These are phyloP conservation scores for Cudoniella acicularis DNA, from an alignment of 495 filamentous ascomycete genomes.

Conservation along the genomic window DNA sequence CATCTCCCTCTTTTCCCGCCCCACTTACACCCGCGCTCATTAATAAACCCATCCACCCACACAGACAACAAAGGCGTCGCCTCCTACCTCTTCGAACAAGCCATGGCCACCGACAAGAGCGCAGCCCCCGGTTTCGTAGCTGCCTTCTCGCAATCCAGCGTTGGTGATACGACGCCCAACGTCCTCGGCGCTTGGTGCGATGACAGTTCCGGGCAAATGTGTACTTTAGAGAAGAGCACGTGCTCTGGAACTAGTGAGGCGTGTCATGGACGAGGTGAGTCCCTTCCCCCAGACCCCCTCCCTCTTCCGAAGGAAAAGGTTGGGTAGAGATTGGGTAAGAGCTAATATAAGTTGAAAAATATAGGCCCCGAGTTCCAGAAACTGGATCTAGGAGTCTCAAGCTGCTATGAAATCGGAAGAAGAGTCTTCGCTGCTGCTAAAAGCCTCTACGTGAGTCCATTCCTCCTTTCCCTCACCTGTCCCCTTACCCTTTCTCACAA, in stretches of 20 bases:
- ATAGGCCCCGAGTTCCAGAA: slow-evolving; percentile 67
- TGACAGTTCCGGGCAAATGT: slow-evolving; percentile 63
- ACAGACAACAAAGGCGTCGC: slow-evolving; percentile 96
- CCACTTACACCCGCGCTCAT: slow-evolving; percentile 87
- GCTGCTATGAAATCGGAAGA: slow-evolving; percentile 70
- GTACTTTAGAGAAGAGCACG: slow-evolving; percentile 67
- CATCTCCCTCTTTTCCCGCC: too few relatives aligned
- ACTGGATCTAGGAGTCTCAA: slow-evolving; percentile 65
- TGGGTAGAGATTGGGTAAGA: too few relatives aligned
- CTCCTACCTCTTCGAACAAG: slow-evolving; percentile 77
- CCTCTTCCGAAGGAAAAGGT: too few relatives aligned
- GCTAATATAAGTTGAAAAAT: slow-evolving; percentile 14
- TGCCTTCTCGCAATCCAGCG: slow-evolving; percentile 90
- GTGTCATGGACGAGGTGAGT: slow-evolving; percentile 75
- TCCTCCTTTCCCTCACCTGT: too few relatives aligned
- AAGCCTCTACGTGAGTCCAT: slow-evolving; percentile 54
- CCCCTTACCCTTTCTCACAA: not conserved
- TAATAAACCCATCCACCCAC: slow-evolving; percentile 93
- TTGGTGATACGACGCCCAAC: slow-evolving; percentile 91
- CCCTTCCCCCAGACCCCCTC: too few relatives aligned
- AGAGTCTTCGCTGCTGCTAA: slow-evolving; percentile 63
- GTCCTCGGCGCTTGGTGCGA: slow-evolving; percentile 79
- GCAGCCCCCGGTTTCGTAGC: slow-evolving; percentile 68
- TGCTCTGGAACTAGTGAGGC: slow-evolving; percentile 67
- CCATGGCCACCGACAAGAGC: slow-evolving; percentile 42